Evolutionary conservation across 2,329 filamentous ascomycete species (phyloP).

Genomic region (Stachybotrys echinatus): DNA sequence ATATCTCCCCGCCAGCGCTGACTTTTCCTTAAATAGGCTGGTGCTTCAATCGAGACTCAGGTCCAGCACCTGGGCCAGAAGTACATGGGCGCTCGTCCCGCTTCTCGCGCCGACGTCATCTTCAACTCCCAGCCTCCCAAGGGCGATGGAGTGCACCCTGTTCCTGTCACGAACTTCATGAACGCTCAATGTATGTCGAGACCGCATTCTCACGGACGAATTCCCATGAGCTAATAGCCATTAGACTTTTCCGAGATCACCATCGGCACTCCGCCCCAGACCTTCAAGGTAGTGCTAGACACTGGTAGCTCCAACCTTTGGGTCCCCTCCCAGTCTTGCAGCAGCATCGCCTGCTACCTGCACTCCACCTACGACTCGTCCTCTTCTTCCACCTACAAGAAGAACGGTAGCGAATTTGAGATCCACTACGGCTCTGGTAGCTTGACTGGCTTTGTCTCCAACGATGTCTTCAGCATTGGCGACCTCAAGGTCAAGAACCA

Average conservation of each 20-base stretch:
- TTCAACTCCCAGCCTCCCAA: constrained; percentile 71
- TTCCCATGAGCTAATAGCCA: background rate
- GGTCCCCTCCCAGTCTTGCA: constrained; percentile 88
- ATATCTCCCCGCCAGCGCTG: background rate
- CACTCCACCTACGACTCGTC: constrained; percentile 95
- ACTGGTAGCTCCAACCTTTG: constrained; percentile 98
- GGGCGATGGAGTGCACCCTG: constrained; percentile 64
- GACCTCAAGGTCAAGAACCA: constrained; percentile 85
- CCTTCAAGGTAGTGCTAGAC: constrained; percentile 97
- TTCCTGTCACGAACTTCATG: constrained; percentile 94
- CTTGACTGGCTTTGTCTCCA: constrained; percentile 88
- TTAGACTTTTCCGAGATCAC: constrained; percentile 95
- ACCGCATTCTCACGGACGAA: too few species aligned
- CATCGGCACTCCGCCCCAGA: constrained; percentile 86
- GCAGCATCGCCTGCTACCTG: constrained; percentile 95
- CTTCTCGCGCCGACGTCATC: constrained; percentile 66
- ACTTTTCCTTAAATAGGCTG: constrained; percentile 49
- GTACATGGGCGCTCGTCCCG: constrained; percentile 77
- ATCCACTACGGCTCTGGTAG: constrained; percentile 95
- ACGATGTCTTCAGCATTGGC: constrained; percentile 81
- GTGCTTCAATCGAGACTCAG: constrained; percentile 75
- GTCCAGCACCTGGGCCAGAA: constrained; percentile 85
- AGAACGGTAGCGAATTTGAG: constrained; percentile 87
- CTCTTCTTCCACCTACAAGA: constrained; percentile 83
- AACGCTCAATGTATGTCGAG: constrained; percentile 85